Base-by-base conservation (phyloP, 805 yeast species). In the Wickerhamomyces chambardii region DNA sequence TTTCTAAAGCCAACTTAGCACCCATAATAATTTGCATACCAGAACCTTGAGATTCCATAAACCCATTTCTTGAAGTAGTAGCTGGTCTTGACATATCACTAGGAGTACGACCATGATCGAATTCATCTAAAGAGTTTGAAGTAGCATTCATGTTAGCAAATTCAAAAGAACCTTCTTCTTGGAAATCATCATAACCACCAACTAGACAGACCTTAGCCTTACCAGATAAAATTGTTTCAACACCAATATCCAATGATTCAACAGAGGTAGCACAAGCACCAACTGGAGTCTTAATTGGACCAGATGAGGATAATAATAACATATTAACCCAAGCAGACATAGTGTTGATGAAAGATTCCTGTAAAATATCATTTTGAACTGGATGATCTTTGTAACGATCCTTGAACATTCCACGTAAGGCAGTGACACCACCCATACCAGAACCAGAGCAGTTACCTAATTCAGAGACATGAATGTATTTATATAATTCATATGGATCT, bases 221-320 rank as follows among this genome's bases (percentile, higher is more conserved):
- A 49, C 96, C 96, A 33, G 87, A 68, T 50, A 85, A 64, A 52
- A 92, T 87, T 36, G 95, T 85, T 67, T 92, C 98, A 47, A 83
- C 75, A 76, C 97, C 99, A 52, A 76, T 74, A 60, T 92, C 99
- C 46, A 92, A 84, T 43, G 98, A 92, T 70, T 92, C 98, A 42
- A 92, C 83, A 37, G 98, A 92, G 47, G 99, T 92, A 34, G 99
- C 99, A 73, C 99, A 92, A 29, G 99, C 99, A 68, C 95, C 99
- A 37, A 92, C 98, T 35, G 99, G 97, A 21, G 99, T 94, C 74
- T 89, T 89, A 63, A 89, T 87, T 42, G 99, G 99, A 65, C 99
- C 99, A 40, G 97, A 86, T 6, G 97, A 83, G 15, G 97, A 90
- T 43, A 92, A 70, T 58, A 94, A 70, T 70, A 92, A 74, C 99